Evolutionary conservation across 1,284 basidiomycete species (phyloP).

Genomic region (Meira nashicola): DNA sequence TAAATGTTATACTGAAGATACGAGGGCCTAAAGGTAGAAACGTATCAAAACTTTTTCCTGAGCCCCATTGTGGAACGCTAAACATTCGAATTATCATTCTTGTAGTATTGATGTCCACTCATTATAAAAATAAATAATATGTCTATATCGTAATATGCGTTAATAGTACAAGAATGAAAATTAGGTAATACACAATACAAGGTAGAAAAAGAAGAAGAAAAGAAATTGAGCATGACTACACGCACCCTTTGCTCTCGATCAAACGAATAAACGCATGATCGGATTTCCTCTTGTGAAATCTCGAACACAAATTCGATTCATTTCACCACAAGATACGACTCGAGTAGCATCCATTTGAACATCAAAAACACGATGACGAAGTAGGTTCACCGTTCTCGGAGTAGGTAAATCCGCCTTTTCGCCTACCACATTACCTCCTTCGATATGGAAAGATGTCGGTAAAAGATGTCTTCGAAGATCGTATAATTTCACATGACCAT

Average conservation of each 20-base stretch:
- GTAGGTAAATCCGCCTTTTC: constrained; percentile 14
- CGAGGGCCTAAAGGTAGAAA: constrained; percentile 25
- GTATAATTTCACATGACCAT: constrained; percentile 22
- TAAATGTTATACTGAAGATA: background rate
- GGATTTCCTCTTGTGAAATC: constrained; percentile 26
- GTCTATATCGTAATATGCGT: too few relatives aligned
- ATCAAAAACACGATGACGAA: constrained; percentile 23
- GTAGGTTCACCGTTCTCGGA: too few relatives aligned
- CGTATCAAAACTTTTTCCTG: constrained; percentile 29
- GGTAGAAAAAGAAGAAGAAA: constrained; percentile 1
- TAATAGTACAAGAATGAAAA: too few relatives aligned
- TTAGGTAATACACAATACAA: background rate
- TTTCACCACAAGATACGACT: constrained; percentile 35
- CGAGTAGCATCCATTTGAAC: constrained; percentile 30
- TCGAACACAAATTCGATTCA: constrained; percentile 29
- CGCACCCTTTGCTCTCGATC: background rate
- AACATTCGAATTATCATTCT: constrained; percentile 41
- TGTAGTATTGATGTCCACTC: too few relatives aligned
- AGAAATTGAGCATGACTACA: background rate
- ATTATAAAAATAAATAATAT: too few relatives aligned
- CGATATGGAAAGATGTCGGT: background rate
- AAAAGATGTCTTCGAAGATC: background rate
- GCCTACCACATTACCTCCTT: constrained; percentile 13
- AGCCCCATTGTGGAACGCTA: constrained; percentile 32
- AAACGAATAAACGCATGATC: constrained; percentile 26